A percentile compares a stretch with the other conserved stretches of the same genome.
phyloP scores from a whole-genome alignment of 1,284 basidiomycete species.

The Vanrija pseudolonga region DNA sequence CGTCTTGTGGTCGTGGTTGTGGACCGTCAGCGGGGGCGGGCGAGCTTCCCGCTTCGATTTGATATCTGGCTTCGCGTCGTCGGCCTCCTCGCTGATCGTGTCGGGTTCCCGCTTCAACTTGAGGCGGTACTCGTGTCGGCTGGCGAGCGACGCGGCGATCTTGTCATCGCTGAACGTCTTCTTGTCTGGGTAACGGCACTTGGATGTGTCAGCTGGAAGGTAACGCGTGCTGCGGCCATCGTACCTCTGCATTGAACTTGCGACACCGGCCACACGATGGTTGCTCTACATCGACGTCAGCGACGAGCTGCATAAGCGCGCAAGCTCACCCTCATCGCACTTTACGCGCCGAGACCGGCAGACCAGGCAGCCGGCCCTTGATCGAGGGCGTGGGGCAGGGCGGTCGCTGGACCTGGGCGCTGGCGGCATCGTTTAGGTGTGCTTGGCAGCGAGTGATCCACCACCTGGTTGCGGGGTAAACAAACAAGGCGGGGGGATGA shows the following conservation, averaged over 20 bases:
- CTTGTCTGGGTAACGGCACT: conserved; percentile 31
- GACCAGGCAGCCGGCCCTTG: conserved; percentile 25
- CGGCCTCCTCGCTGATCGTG: background rate
- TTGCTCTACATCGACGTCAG: conserved; percentile 8
- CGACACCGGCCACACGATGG: conserved; percentile 27
- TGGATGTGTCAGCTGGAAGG: background rate
- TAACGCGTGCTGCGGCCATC: background rate
- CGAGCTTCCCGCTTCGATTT: background rate
- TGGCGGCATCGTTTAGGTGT: too few species aligned
- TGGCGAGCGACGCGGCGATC: conserved; percentile 13
- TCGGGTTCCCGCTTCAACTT: background rate
- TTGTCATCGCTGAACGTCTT: conserved; percentile 23
- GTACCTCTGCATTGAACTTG: conserved; percentile 30
- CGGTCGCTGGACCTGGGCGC: background rate
- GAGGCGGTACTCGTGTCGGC: conserved; percentile 17
- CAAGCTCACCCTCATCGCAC: conserved; percentile 26
- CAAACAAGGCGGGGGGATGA: too few species aligned
- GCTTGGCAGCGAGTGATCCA: too few species aligned
- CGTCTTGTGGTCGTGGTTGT: background rate
- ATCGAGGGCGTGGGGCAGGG: conserved; percentile 5
- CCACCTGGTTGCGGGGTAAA: too few species aligned
- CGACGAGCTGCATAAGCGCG: background rate
- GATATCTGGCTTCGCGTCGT: background rate
- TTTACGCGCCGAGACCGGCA: conserved; percentile 27
- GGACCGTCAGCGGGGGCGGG: background rate